Percentiles rank a stretch among this genome's conserved stretches.
These are phyloP conservation scores for Penicillium sp. DNA, from an alignment of 2,329 filamentous ascomycete species.

Conservation along the genomic window DNA sequence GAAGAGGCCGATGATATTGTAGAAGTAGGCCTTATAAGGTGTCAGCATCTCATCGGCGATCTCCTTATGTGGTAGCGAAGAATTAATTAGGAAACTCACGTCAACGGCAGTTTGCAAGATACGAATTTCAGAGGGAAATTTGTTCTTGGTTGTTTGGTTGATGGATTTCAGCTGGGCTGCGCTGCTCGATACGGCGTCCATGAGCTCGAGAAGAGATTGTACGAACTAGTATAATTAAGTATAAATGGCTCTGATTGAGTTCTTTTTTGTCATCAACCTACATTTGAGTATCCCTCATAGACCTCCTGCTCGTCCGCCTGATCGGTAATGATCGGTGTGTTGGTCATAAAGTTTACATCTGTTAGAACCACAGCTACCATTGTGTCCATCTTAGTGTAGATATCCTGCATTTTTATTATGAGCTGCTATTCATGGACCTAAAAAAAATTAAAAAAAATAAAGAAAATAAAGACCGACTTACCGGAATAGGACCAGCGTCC, in stretches of 20 bases:
- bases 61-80: not conserved
- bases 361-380: constrained; percentile 10
- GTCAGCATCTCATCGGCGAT: constrained; percentile 4
- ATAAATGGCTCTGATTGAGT: not conserved
- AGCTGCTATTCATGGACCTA: not conserved
- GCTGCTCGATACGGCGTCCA: constrained; percentile 12
- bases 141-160: constrained; percentile 4
- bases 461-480: not conserved
- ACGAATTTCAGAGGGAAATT: constrained; percentile 7
- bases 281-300: constrained; percentile 18
- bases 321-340: constrained; percentile 8
- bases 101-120: constrained; percentile 9
- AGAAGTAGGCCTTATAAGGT: constrained; percentile 14
- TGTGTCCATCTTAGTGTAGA: constrained; percentile 11
- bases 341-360: constrained; percentile 8
- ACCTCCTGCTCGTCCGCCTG: constrained; percentile 8
- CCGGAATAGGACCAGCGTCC: constrained; percentile 7
- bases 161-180: constrained; percentile 10
- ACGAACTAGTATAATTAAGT: constrained; percentile 7
- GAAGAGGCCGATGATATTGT: constrained; percentile 17
- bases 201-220: constrained; percentile 16
- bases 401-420: not conserved
- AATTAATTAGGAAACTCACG: constrained; percentile 1
- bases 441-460: not conserved
- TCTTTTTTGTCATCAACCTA: constrained; percentile 2